Percentiles rank a stretch among this genome's conserved stretches.
Evolutionary conservation across 805 yeast species (phyloP).

Genomic region (Saccharomycopsis guyanensis): DNA sequence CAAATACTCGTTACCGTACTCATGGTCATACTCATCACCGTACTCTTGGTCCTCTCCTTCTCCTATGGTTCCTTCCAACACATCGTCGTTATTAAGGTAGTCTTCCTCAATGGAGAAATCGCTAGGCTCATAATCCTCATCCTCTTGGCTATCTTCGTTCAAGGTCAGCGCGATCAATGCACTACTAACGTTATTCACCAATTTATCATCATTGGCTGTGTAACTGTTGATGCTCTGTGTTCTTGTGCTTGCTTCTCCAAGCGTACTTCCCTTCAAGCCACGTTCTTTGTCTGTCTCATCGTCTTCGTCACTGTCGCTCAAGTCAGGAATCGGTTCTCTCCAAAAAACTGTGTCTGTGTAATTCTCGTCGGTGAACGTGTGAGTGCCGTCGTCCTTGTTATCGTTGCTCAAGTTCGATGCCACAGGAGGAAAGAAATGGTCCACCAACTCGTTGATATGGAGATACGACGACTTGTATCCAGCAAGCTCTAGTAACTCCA

Average conservation of each 20-base stretch:
- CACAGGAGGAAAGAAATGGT: conserved; percentile 94
- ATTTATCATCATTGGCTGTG: conserved; percentile 2
- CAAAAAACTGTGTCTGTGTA: conserved; percentile 87
- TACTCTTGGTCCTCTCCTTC: too few species aligned
- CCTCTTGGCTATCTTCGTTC: conserved; percentile 19
- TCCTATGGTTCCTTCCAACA: too few species aligned
- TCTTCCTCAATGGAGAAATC: conserved; percentile 10
- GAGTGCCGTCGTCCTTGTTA: conserved; percentile 27
- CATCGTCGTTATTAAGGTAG: conserved; percentile 17
- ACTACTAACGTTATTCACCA: neutral
- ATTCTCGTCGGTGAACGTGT: conserved; percentile 41
- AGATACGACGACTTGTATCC: conserved; percentile 87
- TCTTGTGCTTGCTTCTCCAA: neutral
- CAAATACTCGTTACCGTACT: conserved; percentile 16
- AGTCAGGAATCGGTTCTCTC: conserved; percentile 73
- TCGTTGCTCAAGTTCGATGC: conserved; percentile 21
- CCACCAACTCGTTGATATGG: conserved; percentile 87
- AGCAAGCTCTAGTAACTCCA: conserved; percentile 90
- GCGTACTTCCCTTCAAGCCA: neutral
- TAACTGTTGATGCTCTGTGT: conserved; percentile 6
- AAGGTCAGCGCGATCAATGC: neutral
- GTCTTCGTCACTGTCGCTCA: conserved; percentile 43
- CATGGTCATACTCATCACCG: conserved; percentile 17
- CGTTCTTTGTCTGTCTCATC: conserved; percentile 23
- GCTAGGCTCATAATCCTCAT: conserved; percentile 1